Evolutionary conservation across 1,284 basidiomycete species (phyloP).

Genomic region (Trichosporon sp.): DNA sequence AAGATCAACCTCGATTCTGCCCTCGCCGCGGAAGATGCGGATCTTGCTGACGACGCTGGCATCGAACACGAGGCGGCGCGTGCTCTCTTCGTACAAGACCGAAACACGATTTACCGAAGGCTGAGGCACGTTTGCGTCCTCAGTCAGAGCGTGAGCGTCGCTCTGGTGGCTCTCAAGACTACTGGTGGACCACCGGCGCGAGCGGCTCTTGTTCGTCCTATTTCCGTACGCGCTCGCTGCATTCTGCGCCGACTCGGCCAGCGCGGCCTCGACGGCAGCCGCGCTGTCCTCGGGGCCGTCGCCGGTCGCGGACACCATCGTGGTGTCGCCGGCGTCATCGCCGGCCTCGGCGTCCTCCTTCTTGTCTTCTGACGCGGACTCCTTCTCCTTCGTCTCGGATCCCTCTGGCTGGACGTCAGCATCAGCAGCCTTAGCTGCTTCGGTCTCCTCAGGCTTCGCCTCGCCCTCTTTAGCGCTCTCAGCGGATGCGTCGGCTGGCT

Average conservation of each 20-base stretch:
- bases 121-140: constrained; percentile 9
- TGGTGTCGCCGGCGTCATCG: constrained; percentile 26
- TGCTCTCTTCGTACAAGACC: constrained; percentile 84
- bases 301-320: constrained; percentile 29
- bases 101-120: constrained; percentile 57
- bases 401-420: neutral
- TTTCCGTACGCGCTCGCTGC: constrained; percentile 30
- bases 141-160: constrained; percentile 2
- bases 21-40: constrained; percentile 72
- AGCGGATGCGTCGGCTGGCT: neutral
- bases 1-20: constrained; percentile 71
- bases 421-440: constrained; percentile 9
- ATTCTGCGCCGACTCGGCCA: constrained; percentile 30
- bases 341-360: neutral
- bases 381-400: neutral
- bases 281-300: constrained; percentile 19
- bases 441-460: neutral
- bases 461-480: constrained; percentile 11
- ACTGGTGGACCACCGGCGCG: constrained; percentile 25
- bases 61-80: constrained; percentile 78
- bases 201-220: constrained; percentile 15
- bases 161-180: constrained; percentile 22
- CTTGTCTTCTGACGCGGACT: constrained; percentile 51
- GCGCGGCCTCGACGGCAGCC: constrained; percentile 21
- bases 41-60: constrained; percentile 77